Percentiles rank a stretch among this genome's conserved stretches.
Evolutionary conservation across 1,284 basidiomycete genomes (phyloP).

Genomic region (Heterobasidion irregulare): DNA sequence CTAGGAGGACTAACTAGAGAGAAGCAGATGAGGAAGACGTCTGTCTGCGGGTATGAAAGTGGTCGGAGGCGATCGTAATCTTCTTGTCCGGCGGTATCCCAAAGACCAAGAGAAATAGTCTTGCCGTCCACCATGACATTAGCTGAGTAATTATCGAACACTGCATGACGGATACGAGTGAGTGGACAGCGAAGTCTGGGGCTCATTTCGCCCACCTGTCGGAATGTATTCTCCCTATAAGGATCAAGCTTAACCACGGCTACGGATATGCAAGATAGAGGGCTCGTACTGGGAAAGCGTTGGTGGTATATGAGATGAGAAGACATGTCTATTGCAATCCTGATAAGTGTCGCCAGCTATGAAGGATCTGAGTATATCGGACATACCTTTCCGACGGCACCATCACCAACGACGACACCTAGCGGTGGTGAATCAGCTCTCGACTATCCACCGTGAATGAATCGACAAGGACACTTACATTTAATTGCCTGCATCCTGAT

Average conservation of each 20-base stretch:
- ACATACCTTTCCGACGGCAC: constrained; percentile 96
- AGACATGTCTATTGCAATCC: constrained; percentile 72
- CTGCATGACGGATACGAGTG: constrained; percentile 25
- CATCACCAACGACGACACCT: constrained; percentile 99
- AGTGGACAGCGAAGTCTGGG: no score
- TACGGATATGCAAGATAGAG: constrained; percentile 14
- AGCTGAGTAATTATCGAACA: constrained; percentile 93
- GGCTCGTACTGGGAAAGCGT: constrained; percentile 80
- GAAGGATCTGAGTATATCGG: constrained; percentile 4
- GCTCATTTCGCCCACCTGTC: constrained; percentile 49
- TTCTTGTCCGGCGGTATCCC: constrained; percentile 99
- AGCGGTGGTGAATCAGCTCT: constrained; percentile 20
- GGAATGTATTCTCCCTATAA: constrained; percentile 92
- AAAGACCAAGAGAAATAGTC: constrained; percentile 94
- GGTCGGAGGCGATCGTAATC: constrained; percentile 98
- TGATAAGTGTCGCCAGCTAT: constrained; percentile 6
- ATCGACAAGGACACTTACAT: constrained; percentile 18
- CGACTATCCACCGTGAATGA: neutral
- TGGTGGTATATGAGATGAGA: constrained; percentile 95
- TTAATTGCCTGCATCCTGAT: constrained; percentile 34
- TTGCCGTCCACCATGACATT: constrained; percentile 99
- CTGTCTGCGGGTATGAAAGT: constrained; percentile 97
- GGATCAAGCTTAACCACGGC: constrained; percentile 16
- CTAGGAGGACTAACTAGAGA: constrained; percentile 94
- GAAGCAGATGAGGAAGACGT: constrained; percentile 99